These are phyloP conservation scores for Aspergillus ochraceus DNA, from an alignment of 2,329 filamentous ascomycete species.

Conservation along the genomic window DNA sequence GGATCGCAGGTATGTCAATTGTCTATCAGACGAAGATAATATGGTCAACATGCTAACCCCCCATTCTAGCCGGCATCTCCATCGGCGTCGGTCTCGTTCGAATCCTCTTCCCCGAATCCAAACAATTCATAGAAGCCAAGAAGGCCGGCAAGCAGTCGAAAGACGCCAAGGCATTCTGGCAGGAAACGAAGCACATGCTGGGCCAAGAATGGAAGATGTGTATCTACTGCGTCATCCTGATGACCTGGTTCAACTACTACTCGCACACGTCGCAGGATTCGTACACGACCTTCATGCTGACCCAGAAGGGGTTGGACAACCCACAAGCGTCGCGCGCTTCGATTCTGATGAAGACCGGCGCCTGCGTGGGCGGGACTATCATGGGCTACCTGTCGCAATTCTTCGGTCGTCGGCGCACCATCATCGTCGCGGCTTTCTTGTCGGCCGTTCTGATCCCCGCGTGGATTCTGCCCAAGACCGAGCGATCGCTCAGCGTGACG, in stretches of 20 bases:
- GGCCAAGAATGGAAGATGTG: conserved; percentile 72
- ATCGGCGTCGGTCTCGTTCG: conserved; percentile 65
- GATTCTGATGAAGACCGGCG: conserved; percentile 79
- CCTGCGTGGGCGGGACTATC: conserved; percentile 58
- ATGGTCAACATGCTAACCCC: not conserved
- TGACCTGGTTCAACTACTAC: conserved; percentile 71
- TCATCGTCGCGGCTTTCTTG: conserved; percentile 64
- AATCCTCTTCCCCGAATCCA: conserved; percentile 69
- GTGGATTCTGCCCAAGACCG: conserved; percentile 59
- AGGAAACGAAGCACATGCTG: conserved; percentile 68
- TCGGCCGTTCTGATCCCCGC: conserved; percentile 67
- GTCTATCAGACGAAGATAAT: too few relatives aligned
- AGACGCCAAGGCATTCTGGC: conserved; percentile 60
- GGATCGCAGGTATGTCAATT: conserved; percentile 55
- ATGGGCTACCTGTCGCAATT: conserved; percentile 72
- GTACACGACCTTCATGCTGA: conserved; percentile 78
- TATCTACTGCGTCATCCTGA: conserved; percentile 73
- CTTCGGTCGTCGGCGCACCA: conserved; percentile 63
- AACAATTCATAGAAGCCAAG: conserved; percentile 72
- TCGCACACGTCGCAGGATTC: conserved; percentile 79
- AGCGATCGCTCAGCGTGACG: conserved; percentile 28
- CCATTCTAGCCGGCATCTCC: conserved; percentile 29
- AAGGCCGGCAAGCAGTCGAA: conserved; percentile 55
- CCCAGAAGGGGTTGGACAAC: conserved; percentile 68
- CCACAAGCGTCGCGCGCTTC: conserved; percentile 66